phyloP scores from a whole-genome alignment of 352 stramenopile genomes.

The Phytophthora ramorum region DNA sequence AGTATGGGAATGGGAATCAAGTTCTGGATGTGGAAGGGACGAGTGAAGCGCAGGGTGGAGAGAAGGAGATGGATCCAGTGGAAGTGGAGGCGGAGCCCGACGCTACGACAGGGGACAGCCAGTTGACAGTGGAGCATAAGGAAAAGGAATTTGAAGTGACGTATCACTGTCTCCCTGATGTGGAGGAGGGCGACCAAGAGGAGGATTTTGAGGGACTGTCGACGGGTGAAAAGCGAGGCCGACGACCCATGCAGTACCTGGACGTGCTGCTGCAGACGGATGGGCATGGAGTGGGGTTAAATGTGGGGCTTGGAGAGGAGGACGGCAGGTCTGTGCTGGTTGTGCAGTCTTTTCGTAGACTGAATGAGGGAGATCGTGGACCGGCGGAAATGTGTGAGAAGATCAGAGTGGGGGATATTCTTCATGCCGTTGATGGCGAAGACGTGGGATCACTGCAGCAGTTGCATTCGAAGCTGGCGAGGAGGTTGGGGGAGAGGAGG shows the following conservation, averaged over 20 bases:
- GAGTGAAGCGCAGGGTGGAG: background rate
- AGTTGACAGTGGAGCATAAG: background rate
- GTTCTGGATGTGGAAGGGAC: background rate
- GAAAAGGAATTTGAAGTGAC: slow-evolving; percentile 22
- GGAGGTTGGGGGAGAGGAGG: slow-evolving; percentile 8
- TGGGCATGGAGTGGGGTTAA: slow-evolving; percentile 51
- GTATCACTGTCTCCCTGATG: slow-evolving; percentile 27
- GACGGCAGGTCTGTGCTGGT: slow-evolving; percentile 18
- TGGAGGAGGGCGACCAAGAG: slow-evolving; percentile 6
- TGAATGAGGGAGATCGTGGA: slow-evolving; percentile 44
- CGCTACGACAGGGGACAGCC: background rate
- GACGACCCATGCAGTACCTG: slow-evolving; percentile 28
- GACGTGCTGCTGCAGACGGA: slow-evolving; percentile 67
- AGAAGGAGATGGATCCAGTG: background rate
- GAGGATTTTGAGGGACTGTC: background rate
- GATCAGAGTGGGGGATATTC: slow-evolving; percentile 50
- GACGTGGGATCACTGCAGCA: slow-evolving; percentile 40
- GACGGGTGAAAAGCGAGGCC: background rate
- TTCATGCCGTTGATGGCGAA: slow-evolving; percentile 54
- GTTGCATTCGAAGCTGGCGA: slow-evolving; percentile 25
- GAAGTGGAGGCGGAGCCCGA: slow-evolving; percentile 29
- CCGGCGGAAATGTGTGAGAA: slow-evolving; percentile 56
- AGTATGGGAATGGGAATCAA: background rate
- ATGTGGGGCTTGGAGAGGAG: slow-evolving; percentile 27
- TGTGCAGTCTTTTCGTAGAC: slow-evolving; percentile 56